phyloP scores from a whole-genome alignment of 2,329 filamentous ascomycete species.

The Didymella pinodella region DNA sequence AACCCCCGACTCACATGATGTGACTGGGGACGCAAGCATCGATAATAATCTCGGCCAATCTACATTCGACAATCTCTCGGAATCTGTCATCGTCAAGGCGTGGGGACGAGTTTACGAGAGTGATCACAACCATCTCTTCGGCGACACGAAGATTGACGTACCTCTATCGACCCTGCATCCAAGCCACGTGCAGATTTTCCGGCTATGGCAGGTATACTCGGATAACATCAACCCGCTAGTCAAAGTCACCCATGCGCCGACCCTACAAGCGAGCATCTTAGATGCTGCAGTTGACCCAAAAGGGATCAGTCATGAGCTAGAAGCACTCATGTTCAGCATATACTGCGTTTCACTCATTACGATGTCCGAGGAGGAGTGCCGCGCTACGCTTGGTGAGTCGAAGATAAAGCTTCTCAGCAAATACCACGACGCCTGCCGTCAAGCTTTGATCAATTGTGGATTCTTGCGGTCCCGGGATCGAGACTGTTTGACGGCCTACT shows the following conservation, averaged over 20 bases:
- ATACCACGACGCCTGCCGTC: constrained; percentile 68
- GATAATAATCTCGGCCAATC: constrained; percentile 13
- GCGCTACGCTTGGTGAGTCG: constrained; percentile 60
- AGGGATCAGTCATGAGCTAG: constrained; percentile 62
- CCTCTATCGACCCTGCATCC: constrained; percentile 71
- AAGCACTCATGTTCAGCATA: constrained; percentile 58
- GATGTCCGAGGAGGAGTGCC: constrained; percentile 64
- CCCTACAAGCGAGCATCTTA: constrained; percentile 64
- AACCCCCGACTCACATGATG: not conserved
- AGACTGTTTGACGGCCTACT: constrained; percentile 62
- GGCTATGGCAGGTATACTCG: constrained; percentile 77
- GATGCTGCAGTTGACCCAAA: constrained; percentile 64
- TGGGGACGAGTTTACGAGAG: constrained; percentile 55
- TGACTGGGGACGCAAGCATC: constrained; percentile 2
- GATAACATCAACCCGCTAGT: constrained; percentile 51
- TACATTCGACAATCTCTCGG: constrained; percentile 23
- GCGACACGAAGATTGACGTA: constrained; percentile 60
- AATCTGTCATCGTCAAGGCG: constrained; percentile 50
- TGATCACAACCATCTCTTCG: constrained; percentile 63
- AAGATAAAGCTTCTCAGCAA: constrained; percentile 62
- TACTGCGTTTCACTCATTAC: constrained; percentile 54
- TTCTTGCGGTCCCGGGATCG: constrained; percentile 63
- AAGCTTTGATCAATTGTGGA: constrained; percentile 66
- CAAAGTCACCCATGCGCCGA: constrained; percentile 42
- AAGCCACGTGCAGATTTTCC: constrained; percentile 69